Conservation (phyloP, 1,284 basidiomycete genomes). For the Apiotrichum brassicae region DNA sequence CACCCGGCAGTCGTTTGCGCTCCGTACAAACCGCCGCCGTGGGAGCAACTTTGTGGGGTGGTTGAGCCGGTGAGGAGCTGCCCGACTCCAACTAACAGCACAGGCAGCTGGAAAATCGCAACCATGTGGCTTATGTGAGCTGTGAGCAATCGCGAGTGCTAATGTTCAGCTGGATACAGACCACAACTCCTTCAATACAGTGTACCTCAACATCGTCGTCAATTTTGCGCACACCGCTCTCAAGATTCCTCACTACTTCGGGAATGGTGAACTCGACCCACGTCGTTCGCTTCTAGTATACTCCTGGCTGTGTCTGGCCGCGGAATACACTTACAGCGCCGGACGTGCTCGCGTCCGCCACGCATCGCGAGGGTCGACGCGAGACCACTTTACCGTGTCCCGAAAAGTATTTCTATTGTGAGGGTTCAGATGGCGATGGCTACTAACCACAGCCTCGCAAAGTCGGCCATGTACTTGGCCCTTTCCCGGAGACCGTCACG, state of each 20-base stretch:
- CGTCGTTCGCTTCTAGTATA: conserved; percentile 11
- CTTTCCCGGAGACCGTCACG: conserved; percentile 51
- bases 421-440: conserved; percentile 24
- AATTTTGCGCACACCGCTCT: conserved; percentile 77
- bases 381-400: conserved; percentile 46
- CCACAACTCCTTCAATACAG: conserved; percentile 60
- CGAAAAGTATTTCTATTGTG: conserved; percentile 60
- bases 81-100: background rate
- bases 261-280: conserved; percentile 51
- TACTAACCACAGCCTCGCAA: conserved; percentile 60
- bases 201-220: conserved; percentile 78
- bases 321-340: conserved; percentile 36
- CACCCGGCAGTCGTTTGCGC: conserved; percentile 41
- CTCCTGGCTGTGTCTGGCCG: conserved; percentile 22
- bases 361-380: conserved; percentile 16
- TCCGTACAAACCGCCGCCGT: conserved; percentile 29
- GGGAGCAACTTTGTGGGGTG: conserved; percentile 38
- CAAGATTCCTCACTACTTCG: conserved; percentile 80
- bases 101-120: conserved; percentile 46
- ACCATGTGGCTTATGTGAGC: conserved; percentile 43
- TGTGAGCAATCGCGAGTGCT: background rate
- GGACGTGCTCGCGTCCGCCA: conserved; percentile 37
- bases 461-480: conserved; percentile 64
- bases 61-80: conserved; percentile 30
- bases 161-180: conserved; percentile 56